Conservation (phyloP, 2,329 filamentous ascomycete species). For the Pyricularia sp. region DNA sequence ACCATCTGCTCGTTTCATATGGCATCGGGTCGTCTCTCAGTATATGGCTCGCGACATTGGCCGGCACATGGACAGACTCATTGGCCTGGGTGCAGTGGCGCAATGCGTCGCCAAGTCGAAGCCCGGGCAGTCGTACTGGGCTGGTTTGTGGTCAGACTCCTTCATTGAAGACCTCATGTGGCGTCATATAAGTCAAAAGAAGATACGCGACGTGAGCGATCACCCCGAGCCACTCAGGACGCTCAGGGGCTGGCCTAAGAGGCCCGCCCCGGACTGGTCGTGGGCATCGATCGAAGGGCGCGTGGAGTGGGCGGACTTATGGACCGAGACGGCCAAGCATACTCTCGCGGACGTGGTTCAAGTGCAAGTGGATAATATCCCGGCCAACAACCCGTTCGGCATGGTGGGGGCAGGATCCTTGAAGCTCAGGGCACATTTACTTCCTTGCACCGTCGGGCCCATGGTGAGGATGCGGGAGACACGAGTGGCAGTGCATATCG, state of each 20-base stretch:
- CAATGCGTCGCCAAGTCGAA: neutral
- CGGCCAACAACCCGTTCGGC: neutral
- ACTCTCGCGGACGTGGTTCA: neutral
- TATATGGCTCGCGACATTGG: slow-evolving; percentile 14
- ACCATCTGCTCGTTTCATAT: neutral
- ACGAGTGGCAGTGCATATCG: neutral
- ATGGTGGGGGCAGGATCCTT: neutral
- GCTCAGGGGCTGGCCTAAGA: neutral
- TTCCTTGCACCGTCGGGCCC: neutral
- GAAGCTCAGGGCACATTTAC: neutral
- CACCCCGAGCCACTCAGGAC: neutral
- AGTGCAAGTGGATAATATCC: neutral
- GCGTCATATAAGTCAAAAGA: neutral
- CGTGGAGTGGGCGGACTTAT: neutral
- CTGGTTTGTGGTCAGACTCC: slow-evolving; percentile 5
- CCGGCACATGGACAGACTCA: slow-evolving; percentile 17
- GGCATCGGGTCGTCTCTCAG: neutral
- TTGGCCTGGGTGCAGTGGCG: neutral
- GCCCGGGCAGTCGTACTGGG: slow-evolving; percentile 3
- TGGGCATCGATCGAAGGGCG: slow-evolving; percentile 2
- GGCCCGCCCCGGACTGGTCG: slow-evolving; percentile 2
- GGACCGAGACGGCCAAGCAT: neutral
- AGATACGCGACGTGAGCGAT: neutral
- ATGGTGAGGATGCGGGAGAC: neutral
- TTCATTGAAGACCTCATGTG: slow-evolving; percentile 5